phyloP scores from a whole-genome alignment of 441 rosid genomes.

The Erodium moschatum region DNA sequence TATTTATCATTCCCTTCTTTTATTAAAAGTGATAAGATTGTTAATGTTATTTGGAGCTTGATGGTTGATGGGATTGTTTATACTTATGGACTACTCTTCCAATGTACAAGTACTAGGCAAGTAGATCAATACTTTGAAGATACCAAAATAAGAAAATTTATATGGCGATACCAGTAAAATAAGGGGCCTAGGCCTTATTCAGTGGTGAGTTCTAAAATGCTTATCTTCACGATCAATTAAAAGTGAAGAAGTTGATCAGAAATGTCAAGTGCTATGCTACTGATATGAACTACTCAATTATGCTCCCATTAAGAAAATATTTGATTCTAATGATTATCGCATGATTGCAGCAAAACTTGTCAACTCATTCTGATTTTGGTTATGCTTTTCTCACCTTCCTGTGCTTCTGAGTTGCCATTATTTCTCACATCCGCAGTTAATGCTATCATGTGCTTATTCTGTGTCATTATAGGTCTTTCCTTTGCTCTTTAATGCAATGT shows the following conservation, averaged over 20 bases:
- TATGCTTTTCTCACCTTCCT: not conserved
- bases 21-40: not conserved
- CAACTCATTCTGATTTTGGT: not conserved
- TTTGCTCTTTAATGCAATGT: not conserved
- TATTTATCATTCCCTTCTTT: conserved; percentile 23
- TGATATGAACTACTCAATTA: not conserved
- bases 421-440: not conserved
- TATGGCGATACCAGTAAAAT: no score
- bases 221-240: no score
- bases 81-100: not conserved
- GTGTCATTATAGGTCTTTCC: not conserved
- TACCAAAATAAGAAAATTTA: not conserved
- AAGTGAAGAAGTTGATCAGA: not conserved
- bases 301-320: not conserved
- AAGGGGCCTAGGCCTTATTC: no score
- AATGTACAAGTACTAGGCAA: not conserved
- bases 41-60: not conserved
- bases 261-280: not conserved
- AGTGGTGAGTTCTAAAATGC: no score
- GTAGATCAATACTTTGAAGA: not conserved
- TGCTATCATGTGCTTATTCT: not conserved
- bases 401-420: not conserved
- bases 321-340: not conserved
- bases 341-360: not conserved
- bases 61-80: not conserved